Evolutionary conservation across 2,329 filamentous ascomycete genomes (phyloP).

Genomic region (Monosporascus sp.): DNA sequence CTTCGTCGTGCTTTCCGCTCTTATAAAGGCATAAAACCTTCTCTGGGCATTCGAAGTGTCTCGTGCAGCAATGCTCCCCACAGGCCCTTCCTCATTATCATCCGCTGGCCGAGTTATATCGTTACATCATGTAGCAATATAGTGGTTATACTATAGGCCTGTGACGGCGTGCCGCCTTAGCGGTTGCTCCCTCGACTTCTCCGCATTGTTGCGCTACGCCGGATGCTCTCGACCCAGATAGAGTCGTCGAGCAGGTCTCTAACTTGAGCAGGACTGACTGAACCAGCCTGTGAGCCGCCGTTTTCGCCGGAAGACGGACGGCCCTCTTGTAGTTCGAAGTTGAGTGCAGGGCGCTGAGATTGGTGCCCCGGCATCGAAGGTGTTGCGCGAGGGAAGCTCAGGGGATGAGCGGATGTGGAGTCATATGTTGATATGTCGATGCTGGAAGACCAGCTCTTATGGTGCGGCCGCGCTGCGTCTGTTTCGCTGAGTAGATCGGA

Average conservation of each 20-base stretch:
- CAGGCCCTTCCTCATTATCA: neutral
- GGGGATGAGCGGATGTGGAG: slow-evolving; percentile 42
- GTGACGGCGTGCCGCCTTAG: slow-evolving; percentile 5
- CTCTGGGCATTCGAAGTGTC: slow-evolving; percentile 2
- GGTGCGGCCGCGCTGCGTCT: slow-evolving; percentile 30
- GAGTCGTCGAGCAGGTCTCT: slow-evolving; percentile 83
- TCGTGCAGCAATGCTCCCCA: slow-evolving; percentile 2
- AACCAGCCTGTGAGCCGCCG: slow-evolving; percentile 56
- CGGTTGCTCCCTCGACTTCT: slow-evolving; percentile 30
- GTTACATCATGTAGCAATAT: slow-evolving; percentile 8
- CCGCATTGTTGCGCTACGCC: slow-evolving; percentile 72
- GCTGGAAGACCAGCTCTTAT: slow-evolving; percentile 38
- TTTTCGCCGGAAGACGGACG: slow-evolving; percentile 33
- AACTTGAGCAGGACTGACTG: slow-evolving; percentile 70
- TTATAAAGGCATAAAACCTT: slow-evolving; percentile 2
- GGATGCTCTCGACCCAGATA: slow-evolving; percentile 88
- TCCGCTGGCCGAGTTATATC: slow-evolving; percentile 1
- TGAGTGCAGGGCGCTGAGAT: slow-evolving; percentile 50
- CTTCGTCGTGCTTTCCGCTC: neutral
- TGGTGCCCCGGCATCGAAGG: slow-evolving; percentile 34
- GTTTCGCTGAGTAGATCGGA: slow-evolving; percentile 32
- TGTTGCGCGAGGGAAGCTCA: slow-evolving; percentile 47
- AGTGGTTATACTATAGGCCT: neutral
- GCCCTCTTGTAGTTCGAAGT: slow-evolving; percentile 51
- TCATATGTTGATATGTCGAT: slow-evolving; percentile 40